Base-by-base conservation (phyloP, 1,284 basidiomycete genomes). In the Ustilago hordei region DNA sequence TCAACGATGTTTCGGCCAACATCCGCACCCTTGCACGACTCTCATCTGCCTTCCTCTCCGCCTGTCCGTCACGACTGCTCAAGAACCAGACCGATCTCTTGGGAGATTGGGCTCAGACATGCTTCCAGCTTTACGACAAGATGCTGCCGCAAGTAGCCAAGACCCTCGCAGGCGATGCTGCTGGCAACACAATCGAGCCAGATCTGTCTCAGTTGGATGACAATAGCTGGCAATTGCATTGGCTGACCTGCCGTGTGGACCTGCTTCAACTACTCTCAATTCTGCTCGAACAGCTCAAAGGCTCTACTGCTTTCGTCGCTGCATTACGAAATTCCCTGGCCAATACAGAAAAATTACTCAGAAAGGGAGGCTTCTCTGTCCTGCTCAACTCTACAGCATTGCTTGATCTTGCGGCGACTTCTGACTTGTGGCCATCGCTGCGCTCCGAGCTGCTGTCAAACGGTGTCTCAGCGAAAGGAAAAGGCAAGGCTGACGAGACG, bases 231-330 rank as follows among this genome's bases (percentile, higher is more conserved):
- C 71, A 74, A 53, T 59, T 68, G 15, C 59, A 64, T 50, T 74
- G 71, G 71, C 53, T 74, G 28, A 74, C 66, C 17, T 64, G 65
- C 53, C 65, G 65, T 34, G 65, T 74, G 35, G 71, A 74, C 50
- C 13, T 69, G 60, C 52, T 68, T 19, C 66, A 68, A 41, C 69
- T 72, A 8, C 45, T 64, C 34, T 45, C 64, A 13, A 34, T 38
- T 4, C 50, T 67, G 60, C 64, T 67, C 3, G 41, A 50, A 5
- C 35, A 52, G 9, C 60, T 72, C 47, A 53, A 35, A 43, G 64
- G 69, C 54, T 64, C 64, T 34, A 6, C 57, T 9, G 45, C 34
- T 47, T 55, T 70, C 23, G 32, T 53, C 3, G 34, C 43, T 31
- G 53, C 45, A 3, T 43, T 69, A 19, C 55, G 60, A 12, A 55